Percentiles rank a stretch among this genome's conserved stretches.
These are phyloP conservation scores for Exserohilum rostratum DNA, from an alignment of 2,329 filamentous ascomycete genomes.

Conservation along the genomic window DNA sequence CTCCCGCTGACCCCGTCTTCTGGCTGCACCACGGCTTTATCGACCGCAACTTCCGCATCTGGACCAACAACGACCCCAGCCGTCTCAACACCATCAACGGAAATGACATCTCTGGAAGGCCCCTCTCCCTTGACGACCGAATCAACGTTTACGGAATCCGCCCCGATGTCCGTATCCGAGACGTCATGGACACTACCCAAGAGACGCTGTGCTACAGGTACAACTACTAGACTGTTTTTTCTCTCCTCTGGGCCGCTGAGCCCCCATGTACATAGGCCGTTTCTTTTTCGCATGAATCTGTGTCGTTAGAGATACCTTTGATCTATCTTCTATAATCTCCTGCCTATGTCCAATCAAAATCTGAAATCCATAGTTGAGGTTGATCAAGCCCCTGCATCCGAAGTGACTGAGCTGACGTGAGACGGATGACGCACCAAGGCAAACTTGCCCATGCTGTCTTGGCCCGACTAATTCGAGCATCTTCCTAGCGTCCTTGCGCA, in stretches of 20 bases:
- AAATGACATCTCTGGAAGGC: conserved; percentile 37
- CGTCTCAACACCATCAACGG: conserved; percentile 48
- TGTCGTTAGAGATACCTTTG: too few species aligned
- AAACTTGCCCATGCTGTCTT: too few species aligned
- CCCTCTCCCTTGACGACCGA: conserved; percentile 34
- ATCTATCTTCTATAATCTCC: background rate
- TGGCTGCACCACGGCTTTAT: conserved; percentile 59
- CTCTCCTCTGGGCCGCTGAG: too few species aligned
- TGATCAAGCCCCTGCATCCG: too few species aligned
- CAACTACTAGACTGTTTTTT: conserved; percentile 36
- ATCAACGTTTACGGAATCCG: conserved; percentile 37
- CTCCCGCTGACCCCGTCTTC: conserved; percentile 51
- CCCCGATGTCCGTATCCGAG: conserved; percentile 35
- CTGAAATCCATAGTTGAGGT: too few species aligned
- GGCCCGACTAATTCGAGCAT: too few species aligned
- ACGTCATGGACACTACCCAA: conserved; percentile 38
- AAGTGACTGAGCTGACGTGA: too few species aligned
- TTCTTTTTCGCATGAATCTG: background rate
- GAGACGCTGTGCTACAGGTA: conserved; percentile 44
- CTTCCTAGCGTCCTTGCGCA: too few species aligned
- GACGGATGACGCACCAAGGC: too few species aligned
- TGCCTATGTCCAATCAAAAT: background rate
- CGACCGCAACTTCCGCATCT: conserved; percentile 59
- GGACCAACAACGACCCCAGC: conserved; percentile 49
- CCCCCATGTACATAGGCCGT: background rate